These are phyloP conservation scores for Flaveria brownii DNA, from an alignment of 129 eudicot genomes.

Conservation along the genomic window DNA sequence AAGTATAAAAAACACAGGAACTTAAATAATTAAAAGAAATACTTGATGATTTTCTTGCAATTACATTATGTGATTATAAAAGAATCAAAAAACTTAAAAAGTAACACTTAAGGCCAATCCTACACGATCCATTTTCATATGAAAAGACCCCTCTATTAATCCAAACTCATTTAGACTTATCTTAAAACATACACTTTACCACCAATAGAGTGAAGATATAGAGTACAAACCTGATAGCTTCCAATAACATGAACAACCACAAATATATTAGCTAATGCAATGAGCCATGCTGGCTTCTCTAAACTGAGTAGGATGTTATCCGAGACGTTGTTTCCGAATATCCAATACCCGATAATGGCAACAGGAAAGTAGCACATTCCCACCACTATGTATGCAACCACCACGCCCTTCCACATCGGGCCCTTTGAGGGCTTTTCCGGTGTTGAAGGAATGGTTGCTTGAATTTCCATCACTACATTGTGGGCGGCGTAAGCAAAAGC, in stretches of 20 bases:
- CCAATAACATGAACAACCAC: conserved; percentile 67
- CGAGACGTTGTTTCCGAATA: conserved; percentile 45
- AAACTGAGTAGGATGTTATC: conserved; percentile 50
- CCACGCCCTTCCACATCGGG: conserved; percentile 68
- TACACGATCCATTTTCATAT: background rate
- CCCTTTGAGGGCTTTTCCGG: conserved; percentile 69
- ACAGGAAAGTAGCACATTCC: conserved; percentile 63
- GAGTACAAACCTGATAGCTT: conserved; percentile 57
- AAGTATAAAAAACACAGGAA: no score
- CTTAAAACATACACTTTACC: background rate
- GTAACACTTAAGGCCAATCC: background rate
- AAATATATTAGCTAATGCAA: conserved; percentile 54
- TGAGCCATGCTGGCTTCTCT: conserved; percentile 57
- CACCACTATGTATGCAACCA: conserved; percentile 55
- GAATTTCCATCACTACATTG: conserved; percentile 62
- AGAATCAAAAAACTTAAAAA: background rate
- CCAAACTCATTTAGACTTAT: background rate
- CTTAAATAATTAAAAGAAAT: no score
- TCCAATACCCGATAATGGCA: conserved; percentile 49
- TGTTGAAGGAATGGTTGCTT: conserved; percentile 66
- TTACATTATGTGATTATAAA: background rate
- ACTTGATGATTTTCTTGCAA: no score
- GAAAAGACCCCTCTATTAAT: background rate
- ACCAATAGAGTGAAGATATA: background rate
- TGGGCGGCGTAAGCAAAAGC: conserved; percentile 74